Conservation (phyloP, 1,284 basidiomycete genomes). For the Lentinus polychrous region DNA sequence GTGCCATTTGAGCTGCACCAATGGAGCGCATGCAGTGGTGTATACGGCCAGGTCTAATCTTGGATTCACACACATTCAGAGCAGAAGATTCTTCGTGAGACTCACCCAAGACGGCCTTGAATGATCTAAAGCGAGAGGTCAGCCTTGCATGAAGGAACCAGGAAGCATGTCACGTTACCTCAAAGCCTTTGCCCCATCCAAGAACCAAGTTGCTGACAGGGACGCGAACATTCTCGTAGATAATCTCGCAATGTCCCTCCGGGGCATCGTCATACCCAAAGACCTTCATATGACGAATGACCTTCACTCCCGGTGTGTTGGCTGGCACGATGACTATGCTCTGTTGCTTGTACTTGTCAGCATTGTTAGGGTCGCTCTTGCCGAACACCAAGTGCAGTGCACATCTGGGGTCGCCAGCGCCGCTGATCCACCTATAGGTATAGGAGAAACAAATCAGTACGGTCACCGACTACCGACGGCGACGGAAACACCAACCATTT, state of each 20-base stretch:
- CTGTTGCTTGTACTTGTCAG: conserved; percentile 76
- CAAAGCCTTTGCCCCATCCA: conserved; percentile 93
- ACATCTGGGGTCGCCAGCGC: conserved; percentile 91
- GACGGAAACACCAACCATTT: conserved; percentile 67
- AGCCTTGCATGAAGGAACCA: neutral
- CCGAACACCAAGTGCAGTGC: conserved; percentile 92
- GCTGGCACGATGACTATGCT: conserved; percentile 92
- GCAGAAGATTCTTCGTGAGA: neutral
- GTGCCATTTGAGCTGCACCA: conserved; percentile 78
- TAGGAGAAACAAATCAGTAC: conserved; percentile 2
- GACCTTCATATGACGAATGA: conserved; percentile 89
- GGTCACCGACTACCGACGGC: neutral
- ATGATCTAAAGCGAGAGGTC: conserved; percentile 61
- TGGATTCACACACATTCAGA: neutral
- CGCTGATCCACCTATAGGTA: conserved; percentile 83
- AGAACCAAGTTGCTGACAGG: conserved; percentile 80
- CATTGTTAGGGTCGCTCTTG: conserved; percentile 76
- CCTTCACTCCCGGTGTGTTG: conserved; percentile 79
- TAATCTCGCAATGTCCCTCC: conserved; percentile 92
- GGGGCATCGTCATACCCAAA: conserved; percentile 94
- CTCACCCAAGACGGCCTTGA: conserved; percentile 91
- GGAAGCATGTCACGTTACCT: conserved; percentile 35
- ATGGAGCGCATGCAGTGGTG: conserved; percentile 99
- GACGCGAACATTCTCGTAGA: conserved; percentile 91
- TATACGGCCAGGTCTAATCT: conserved; percentile 80